Percentiles rank a stretch among this genome's conserved stretches.
Evolutionary conservation across 2,329 filamentous ascomycete species (phyloP).

Genomic region (Botrytis porri): DNA sequence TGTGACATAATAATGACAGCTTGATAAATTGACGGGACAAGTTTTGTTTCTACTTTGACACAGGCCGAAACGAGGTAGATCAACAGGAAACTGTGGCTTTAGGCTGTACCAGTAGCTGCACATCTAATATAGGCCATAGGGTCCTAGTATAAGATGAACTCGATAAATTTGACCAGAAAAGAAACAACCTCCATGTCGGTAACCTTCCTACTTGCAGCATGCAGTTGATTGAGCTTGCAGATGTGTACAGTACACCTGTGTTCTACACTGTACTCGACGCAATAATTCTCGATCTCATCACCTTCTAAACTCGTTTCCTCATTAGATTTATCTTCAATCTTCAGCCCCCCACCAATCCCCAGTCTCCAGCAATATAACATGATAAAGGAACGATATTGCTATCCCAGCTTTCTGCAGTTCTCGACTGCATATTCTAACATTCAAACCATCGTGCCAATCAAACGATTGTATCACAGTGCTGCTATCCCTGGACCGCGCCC

Average conservation of each 20-base stretch:
- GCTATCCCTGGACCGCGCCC: not conserved
- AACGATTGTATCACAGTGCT: not conserved
- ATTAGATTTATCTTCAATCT: not conserved
- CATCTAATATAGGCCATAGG: not conserved
- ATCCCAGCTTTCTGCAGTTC: conserved; percentile 1
- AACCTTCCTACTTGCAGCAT: not conserved
- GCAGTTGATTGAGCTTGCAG: not conserved
- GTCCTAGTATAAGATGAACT: not conserved
- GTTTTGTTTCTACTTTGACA: not conserved
- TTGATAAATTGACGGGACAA: not conserved
- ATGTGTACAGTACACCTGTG: not conserved
- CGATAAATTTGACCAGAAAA: not conserved
- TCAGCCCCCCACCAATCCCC: not conserved
- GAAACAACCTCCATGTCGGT: not conserved
- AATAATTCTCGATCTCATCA: not conserved
- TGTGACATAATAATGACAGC: not conserved
- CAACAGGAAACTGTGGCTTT: not conserved
- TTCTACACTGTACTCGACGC: not conserved
- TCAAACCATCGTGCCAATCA: not conserved
- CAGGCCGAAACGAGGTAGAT: not conserved
- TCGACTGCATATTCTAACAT: not conserved
- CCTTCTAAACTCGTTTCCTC: not conserved
- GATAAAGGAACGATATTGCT: not conserved
- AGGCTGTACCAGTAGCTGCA: not conserved
- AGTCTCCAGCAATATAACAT: not conserved